Evolutionary conservation across 768 basidiomycete species (phyloP).

Genomic region (Pholiota conissans): DNA sequence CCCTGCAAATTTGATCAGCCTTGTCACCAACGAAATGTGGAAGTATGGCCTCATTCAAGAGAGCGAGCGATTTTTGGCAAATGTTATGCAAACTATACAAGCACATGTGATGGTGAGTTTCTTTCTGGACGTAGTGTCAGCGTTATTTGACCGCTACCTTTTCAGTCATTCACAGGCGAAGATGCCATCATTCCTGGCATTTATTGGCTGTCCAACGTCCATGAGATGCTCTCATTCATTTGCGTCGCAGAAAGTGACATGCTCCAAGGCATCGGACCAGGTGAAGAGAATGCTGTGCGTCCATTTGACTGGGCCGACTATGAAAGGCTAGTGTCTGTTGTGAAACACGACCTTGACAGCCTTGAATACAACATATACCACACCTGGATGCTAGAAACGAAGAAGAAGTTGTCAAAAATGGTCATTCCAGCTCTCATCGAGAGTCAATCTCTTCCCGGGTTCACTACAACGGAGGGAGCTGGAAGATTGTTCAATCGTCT

Average conservation of each 20-base stretch:
- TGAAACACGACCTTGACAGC: slow-evolving; percentile 97
- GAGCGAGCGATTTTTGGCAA: slow-evolving; percentile 96
- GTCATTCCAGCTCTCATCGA: slow-evolving; percentile 98
- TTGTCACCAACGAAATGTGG: slow-evolving; percentile 99
- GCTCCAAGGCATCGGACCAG: slow-evolving; percentile 96
- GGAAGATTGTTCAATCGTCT: slow-evolving; percentile 93
- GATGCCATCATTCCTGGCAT: slow-evolving; percentile 96
- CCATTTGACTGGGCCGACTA: slow-evolving; percentile 97
- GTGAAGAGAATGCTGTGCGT: slow-evolving; percentile 88
- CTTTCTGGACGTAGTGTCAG: too few species aligned
- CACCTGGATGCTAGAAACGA: slow-evolving; percentile 98
- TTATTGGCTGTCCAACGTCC: slow-evolving; percentile 99
- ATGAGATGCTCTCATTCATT: slow-evolving; percentile 99
- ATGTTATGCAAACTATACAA: slow-evolving; percentile 98
- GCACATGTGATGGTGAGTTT: slow-evolving; percentile 91
- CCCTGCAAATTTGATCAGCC: slow-evolving; percentile 96
- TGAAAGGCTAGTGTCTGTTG: slow-evolving; percentile 94
- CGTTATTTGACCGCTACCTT: too few species aligned
- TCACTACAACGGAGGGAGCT: slow-evolving; percentile 93
- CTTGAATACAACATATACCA: slow-evolving; percentile 99
- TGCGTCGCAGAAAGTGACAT: slow-evolving; percentile 99
- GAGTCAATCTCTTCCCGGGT: slow-evolving; percentile 95
- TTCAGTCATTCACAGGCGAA: slow-evolving; percentile 85
- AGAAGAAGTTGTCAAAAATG: slow-evolving; percentile 96
- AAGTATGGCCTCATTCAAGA: slow-evolving; percentile 96